Base-by-base conservation (phyloP, 2,329 filamentous ascomycete species). In the Epichloe hybrida region DNA sequence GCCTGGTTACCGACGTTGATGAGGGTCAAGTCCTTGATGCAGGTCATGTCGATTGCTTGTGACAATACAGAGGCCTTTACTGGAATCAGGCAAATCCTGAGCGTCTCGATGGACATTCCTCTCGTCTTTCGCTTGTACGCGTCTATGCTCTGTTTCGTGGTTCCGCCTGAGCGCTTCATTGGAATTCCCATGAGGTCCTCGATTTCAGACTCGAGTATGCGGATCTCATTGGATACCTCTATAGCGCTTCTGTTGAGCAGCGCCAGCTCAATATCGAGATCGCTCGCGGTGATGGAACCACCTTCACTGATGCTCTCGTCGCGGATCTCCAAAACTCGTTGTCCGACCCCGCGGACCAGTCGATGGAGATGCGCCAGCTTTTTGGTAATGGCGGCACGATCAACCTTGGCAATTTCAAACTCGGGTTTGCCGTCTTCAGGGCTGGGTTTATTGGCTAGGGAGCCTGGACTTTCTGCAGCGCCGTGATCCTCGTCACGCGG, bases 1-100 rank as follows among this genome's bases (percentile, higher is more conserved):
- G 70, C 70, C 60, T 85, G 81, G 4, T 74, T 69, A 1, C 81
- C 81, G 17, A 84, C 80, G 54, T 81, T 82, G 44, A 85, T 71
- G 23, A 85, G 67, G 1, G 79, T 80, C 17, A 85, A 66, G 45
- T 70, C 72, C 55, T 67, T 73, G n/a, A 85, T 66, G 4, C 68
- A 67, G n/a, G 67, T 68, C 3, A 84, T 58, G 56, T 84, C 78
- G 37, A 84, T 65, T 0, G 77, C 76, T 31, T 71, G 69, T 17
- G 69, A 73, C 8, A 85, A 59, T 0, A 82, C 71, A 0, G 75
- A 76, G 2, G 79, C 70, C 60, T 77, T 80, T 56, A 81, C 69
- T 0, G 81, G 81, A 36, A 85, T 72, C 35, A 81, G 69, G 57
- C 81, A 70, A 27, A 84, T 69, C 50, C 70, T 70, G 17, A 85